Conservation (phyloP, 331 rosid species). For the Rhamnella rubrinervis region DNA sequence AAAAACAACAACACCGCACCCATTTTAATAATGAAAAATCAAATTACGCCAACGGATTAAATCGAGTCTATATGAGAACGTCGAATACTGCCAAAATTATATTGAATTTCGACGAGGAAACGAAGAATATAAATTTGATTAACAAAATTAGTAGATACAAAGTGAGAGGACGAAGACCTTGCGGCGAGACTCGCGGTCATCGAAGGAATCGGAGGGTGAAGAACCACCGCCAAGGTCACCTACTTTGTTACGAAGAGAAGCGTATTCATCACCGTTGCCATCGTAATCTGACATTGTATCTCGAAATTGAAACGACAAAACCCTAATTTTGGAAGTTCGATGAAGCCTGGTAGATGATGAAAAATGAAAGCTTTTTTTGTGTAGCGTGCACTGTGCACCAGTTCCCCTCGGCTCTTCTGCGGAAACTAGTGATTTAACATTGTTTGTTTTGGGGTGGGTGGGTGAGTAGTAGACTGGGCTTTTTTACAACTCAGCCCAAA, state of each 20-base stretch:
- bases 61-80: background rate
- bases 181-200: constrained; percentile 17
- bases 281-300: constrained; percentile 40
- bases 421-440: no score
- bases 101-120: background rate
- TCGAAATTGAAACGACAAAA: constrained; percentile 13
- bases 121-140: background rate
- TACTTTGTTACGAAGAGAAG: constrained; percentile 23
- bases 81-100: background rate
- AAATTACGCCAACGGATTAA: background rate
- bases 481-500: no score
- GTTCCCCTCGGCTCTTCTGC: no score
- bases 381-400: background rate
- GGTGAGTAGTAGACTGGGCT: no score
- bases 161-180: constrained; percentile 23
- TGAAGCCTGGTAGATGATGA: background rate
- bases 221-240: constrained; percentile 5
- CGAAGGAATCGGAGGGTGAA: constrained; percentile 3
- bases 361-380: background rate
- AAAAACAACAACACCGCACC: background rate
- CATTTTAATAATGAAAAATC: background rate
- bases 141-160: background rate
- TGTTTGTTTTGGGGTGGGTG: no score
- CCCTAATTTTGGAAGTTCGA: constrained; percentile 5
- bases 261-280: constrained; percentile 20